Evolutionary conservation across 768 basidiomycete genomes (phyloP).

Genomic region (Nidularia sp.): DNA sequence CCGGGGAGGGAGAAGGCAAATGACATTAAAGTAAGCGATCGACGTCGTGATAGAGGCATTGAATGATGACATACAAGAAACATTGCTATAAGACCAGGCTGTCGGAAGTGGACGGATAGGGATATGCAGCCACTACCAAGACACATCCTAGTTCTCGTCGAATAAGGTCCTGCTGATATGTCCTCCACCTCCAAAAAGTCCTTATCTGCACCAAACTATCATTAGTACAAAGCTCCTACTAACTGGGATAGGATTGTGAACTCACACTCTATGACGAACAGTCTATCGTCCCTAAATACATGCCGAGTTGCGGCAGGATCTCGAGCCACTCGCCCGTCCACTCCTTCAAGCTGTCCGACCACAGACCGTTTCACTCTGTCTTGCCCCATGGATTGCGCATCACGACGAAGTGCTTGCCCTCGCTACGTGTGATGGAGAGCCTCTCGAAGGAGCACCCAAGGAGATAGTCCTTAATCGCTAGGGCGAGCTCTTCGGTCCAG

Average conservation of each 20-base stretch:
- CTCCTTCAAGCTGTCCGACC: slow-evolving; percentile 47
- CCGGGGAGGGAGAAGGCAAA: slow-evolving; percentile 36
- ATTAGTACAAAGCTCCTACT: background rate
- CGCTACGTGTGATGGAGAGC: slow-evolving; percentile 25
- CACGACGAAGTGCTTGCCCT: slow-evolving; percentile 42
- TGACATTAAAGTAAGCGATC: background rate
- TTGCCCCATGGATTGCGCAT: slow-evolving; percentile 50
- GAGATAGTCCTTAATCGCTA: slow-evolving; percentile 46
- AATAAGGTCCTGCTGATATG: slow-evolving; percentile 34
- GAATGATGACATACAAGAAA: slow-evolving; percentile 37
- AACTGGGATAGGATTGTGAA: background rate
- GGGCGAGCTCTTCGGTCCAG: slow-evolving; percentile 50
- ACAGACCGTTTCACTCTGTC: slow-evolving; percentile 43
- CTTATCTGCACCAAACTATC: slow-evolving; percentile 17
- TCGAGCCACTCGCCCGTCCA: slow-evolving; percentile 47
- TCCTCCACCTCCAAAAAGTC: slow-evolving; percentile 31
- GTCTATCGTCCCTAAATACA: slow-evolving; percentile 42
- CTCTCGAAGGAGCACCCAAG: slow-evolving; percentile 47
- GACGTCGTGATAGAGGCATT: background rate
- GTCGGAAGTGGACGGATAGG: slow-evolving; percentile 34
- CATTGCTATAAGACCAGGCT: slow-evolving; percentile 51
- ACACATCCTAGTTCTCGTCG: slow-evolving; percentile 42
- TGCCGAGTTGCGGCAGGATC: slow-evolving; percentile 33
- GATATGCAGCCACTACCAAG: slow-evolving; percentile 49
- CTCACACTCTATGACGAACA: slow-evolving; percentile 49